Evolutionary conservation across 2,329 filamentous ascomycete species (phyloP).

Genomic region (Paraconiothyrium brasiliense): DNA sequence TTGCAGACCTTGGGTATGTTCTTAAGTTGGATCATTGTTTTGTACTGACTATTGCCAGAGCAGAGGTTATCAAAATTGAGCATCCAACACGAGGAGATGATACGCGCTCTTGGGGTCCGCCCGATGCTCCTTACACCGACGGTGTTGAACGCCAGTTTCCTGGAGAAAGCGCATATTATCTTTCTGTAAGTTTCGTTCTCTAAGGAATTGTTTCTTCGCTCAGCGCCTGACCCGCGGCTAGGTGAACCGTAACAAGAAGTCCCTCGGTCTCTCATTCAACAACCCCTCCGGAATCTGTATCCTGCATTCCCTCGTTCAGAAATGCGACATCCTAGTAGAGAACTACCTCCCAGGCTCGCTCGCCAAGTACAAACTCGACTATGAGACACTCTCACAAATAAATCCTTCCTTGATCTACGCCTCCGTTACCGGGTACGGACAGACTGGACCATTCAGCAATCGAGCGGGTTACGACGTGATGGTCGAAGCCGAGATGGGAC

Average conservation of each 20-base stretch:
- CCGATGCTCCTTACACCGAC: constrained; percentile 80
- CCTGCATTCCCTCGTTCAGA: constrained; percentile 80
- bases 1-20: constrained; percentile 88
- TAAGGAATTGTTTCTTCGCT: not conserved
- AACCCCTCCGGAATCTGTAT: constrained; percentile 83
- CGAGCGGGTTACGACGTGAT: constrained; percentile 98
- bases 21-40: constrained; percentile 15
- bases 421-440: constrained; percentile 95
- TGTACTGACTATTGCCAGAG: constrained; percentile 61
- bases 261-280: constrained; percentile 88
- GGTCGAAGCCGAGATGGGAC: constrained; percentile 96
- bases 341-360: constrained; percentile 92
- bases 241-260: constrained; percentile 98
- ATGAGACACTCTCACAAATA: constrained; percentile 76
- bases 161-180: constrained; percentile 95
- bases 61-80: constrained; percentile 96
- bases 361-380: constrained; percentile 90
- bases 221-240: constrained; percentile 49
- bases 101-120: constrained; percentile 94
- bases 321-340: constrained; percentile 92
- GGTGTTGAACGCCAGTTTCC: constrained; percentile 69
- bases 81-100: constrained; percentile 92
- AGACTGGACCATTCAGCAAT: constrained; percentile 86
- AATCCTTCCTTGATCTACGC: constrained; percentile 91
- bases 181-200: constrained; percentile 68